phyloP scores from a whole-genome alignment of 352 stramenopile genomes.

The Phytopythium oedochilum region DNA sequence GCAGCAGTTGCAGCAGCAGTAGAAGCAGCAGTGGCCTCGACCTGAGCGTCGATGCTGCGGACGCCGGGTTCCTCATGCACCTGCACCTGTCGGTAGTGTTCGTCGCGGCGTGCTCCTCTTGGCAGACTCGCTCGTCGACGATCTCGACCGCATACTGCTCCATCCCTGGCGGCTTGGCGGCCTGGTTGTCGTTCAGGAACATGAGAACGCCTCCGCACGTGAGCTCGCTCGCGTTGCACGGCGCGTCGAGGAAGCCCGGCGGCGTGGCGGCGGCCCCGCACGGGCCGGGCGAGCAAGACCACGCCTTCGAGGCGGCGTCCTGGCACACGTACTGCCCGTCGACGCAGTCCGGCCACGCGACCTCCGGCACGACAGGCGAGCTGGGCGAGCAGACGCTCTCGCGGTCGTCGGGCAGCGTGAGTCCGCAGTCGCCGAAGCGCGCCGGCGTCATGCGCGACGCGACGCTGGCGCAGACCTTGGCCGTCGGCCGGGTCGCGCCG shows the following conservation, averaged over 20 bases:
- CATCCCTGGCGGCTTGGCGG: constrained; percentile 69
- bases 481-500: constrained; percentile 32
- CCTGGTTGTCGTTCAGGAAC: constrained; percentile 78
- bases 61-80: constrained; percentile 36
- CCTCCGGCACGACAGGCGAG: constrained; percentile 46
- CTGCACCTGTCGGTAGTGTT: constrained; percentile 33
- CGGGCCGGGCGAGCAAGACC: constrained; percentile 45
- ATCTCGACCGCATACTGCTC: constrained; percentile 70
- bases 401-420: constrained; percentile 51
- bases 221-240: constrained; percentile 42
- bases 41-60: neutral
- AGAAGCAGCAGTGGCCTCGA: neutral
- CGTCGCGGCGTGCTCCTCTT: constrained; percentile 22
- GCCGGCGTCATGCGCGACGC: constrained; percentile 35
- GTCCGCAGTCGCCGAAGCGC: constrained; percentile 58
- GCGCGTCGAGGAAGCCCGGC: constrained; percentile 47
- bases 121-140: constrained; percentile 44
- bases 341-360: constrained; percentile 52
- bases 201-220: constrained; percentile 59
- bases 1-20: neutral
- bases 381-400: constrained; percentile 57
- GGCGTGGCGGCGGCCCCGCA: constrained; percentile 42
- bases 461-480: constrained; percentile 66
- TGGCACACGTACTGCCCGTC: constrained; percentile 56
- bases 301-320: constrained; percentile 26